Percentiles rank a stretch among this genome's conserved stretches.
Evolutionary conservation across 129 eudicot genomes (phyloP).

Genomic region (Chrysanthemum seticuspe): DNA sequence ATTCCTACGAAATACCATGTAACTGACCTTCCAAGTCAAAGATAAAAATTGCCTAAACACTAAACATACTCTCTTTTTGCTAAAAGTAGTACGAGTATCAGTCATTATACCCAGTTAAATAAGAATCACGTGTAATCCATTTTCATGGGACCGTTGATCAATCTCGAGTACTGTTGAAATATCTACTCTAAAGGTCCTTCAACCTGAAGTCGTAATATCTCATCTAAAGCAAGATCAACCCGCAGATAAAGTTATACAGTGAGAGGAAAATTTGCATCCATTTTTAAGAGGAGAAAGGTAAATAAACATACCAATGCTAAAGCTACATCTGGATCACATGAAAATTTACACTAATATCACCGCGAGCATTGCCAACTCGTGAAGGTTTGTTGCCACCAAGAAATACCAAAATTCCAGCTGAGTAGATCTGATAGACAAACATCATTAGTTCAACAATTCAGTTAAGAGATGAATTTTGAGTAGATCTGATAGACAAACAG

Average conservation of each 20-base stretch:
- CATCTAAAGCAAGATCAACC: slow-evolving; percentile 93
- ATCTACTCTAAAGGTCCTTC: slow-evolving; percentile 94
- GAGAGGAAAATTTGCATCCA: too few species aligned
- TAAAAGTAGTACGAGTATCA: neutral
- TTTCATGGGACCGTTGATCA: slow-evolving; percentile 96
- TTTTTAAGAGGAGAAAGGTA: slow-evolving; percentile 7
- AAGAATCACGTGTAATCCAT: slow-evolving; percentile 79
- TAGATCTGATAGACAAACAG: slow-evolving; percentile 53
- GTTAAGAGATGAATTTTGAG: slow-evolving; percentile 25
- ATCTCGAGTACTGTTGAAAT: slow-evolving; percentile 77
- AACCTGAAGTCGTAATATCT: slow-evolving; percentile 77
- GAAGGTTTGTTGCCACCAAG: slow-evolving; percentile 62
- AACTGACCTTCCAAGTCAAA: neutral
- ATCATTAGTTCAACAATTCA: neutral
- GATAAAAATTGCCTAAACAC: slow-evolving; percentile 5
- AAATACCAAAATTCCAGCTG: slow-evolving; percentile 82
- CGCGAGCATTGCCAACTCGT: slow-evolving; percentile 72
- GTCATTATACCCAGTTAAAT: neutral
- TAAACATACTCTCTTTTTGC: neutral
- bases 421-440: slow-evolving; percentile 57
- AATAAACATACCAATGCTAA: slow-evolving; percentile 54
- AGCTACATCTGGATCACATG: slow-evolving; percentile 83
- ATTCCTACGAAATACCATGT: neutral
- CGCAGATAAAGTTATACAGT: slow-evolving; percentile 13
- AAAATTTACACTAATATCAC: slow-evolving; percentile 85